Evolutionary conservation across 2,329 filamentous ascomycete species (phyloP).

Genomic region (Chaetothyriales sp.): DNA sequence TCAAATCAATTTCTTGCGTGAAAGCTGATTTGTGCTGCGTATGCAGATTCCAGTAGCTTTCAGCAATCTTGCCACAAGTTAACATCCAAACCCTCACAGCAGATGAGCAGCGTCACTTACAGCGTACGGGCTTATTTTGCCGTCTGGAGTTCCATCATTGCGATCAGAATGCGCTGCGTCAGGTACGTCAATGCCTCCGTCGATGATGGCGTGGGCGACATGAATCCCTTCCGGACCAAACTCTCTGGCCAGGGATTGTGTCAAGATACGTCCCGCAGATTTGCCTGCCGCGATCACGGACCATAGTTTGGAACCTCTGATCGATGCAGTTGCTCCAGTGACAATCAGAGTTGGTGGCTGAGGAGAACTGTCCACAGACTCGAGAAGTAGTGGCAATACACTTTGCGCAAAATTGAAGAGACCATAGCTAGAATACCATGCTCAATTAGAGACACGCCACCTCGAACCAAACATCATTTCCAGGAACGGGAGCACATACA

Average conservation of each 20-base stretch:
- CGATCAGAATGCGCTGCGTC: conserved; percentile 29
- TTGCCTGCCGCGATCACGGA: conserved; percentile 39
- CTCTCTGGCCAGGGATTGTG: conserved; percentile 38
- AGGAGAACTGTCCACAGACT: conserved; percentile 22
- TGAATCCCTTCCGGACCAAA: conserved; percentile 43
- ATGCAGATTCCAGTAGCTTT: conserved; percentile 43
- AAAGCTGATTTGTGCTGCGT: conserved; percentile 39
- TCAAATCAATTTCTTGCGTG: conserved; percentile 41
- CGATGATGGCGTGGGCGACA: conserved; percentile 41
- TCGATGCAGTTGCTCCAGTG: conserved; percentile 40
- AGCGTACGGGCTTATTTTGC: conserved; percentile 38
- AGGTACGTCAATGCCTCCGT: conserved; percentile 37
- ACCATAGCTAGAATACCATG: conserved; percentile 28
- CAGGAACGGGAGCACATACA: neutral
- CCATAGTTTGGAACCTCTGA: conserved; percentile 39
- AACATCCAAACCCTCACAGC: conserved; percentile 7
- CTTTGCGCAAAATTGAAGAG: conserved; percentile 39
- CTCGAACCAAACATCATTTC: neutral
- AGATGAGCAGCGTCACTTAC: conserved; percentile 23
- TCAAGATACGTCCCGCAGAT: conserved; percentile 37
- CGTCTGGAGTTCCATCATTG: conserved; percentile 34
- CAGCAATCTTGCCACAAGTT: conserved; percentile 33
- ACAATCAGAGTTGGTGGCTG: conserved; percentile 42
- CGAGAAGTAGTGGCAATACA: conserved; percentile 35
- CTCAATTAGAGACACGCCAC: conserved; percentile 17